Percentiles rank a stretch among this genome's conserved stretches.
phyloP scores from a whole-genome alignment of 352 stramenopile species.

The Elongisporangium anandrum region DNA sequence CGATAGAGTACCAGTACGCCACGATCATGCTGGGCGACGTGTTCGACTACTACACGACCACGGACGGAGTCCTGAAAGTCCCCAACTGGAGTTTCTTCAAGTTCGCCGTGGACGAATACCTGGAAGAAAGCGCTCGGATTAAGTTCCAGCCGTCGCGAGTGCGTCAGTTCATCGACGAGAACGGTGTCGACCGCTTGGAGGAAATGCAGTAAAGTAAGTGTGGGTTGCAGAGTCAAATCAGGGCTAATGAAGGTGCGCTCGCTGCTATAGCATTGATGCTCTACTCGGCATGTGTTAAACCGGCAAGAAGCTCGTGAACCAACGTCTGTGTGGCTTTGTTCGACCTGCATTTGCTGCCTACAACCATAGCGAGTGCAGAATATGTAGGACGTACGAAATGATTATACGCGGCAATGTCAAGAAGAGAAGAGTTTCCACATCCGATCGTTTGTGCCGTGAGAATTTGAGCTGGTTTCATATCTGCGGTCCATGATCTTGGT shows the following conservation, averaged over 20 bases:
- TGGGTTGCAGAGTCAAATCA: too few relatives aligned
- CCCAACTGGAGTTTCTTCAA: conserved; percentile 15
- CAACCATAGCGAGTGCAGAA: too few relatives aligned
- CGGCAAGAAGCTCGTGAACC: too few relatives aligned
- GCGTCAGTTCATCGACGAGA: conserved; percentile 11
- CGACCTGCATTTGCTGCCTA: too few relatives aligned
- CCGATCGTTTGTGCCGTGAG: too few relatives aligned
- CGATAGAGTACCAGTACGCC: conserved; percentile 7
- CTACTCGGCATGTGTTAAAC: background rate
- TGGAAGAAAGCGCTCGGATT: conserved; percentile 7
- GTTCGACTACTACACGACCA: conserved; percentile 19
- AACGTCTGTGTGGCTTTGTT: too few relatives aligned
- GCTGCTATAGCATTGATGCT: too few relatives aligned
- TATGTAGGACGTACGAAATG: too few relatives aligned
- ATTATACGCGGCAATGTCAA: too few relatives aligned
- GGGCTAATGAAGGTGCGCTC: background rate
- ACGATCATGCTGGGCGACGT: conserved; percentile 11
- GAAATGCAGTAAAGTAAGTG: conserved; percentile 6
- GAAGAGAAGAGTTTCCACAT: too few relatives aligned
- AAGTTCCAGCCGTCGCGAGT: conserved; percentile 18
- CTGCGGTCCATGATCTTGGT: too few relatives aligned
- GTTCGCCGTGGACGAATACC: conserved; percentile 14
- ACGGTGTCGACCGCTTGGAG: conserved; percentile 12
- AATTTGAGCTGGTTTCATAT: too few relatives aligned
- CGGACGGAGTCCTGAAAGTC: conserved; percentile 7